Evolutionary conservation across 805 yeast genomes (phyloP).

Genomic region (Pichia membranifaciens): DNA sequence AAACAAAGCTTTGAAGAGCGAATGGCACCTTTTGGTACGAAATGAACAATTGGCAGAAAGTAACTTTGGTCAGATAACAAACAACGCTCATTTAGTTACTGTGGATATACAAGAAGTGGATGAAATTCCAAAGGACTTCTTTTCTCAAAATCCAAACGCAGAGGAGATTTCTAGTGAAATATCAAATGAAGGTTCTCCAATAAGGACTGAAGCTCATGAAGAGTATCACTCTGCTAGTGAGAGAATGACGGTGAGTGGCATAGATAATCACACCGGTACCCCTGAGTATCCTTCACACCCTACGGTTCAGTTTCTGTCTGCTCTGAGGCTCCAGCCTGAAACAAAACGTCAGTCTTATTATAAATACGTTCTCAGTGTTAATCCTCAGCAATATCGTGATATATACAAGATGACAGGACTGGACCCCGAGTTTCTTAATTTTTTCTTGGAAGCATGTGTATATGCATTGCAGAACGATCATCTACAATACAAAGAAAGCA

Average conservation of each 20-base stretch:
- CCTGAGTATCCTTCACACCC: constrained; percentile 40
- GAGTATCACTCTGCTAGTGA: neutral
- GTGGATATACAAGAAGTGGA: constrained; percentile 17
- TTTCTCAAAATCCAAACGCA: neutral
- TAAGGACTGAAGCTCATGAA: too few relatives aligned
- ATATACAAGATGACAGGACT: constrained; percentile 41
- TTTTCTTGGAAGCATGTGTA: constrained; percentile 39
- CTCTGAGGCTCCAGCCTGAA: constrained; percentile 29
- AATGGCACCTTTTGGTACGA: constrained; percentile 17
- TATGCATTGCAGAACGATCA: constrained; percentile 20
- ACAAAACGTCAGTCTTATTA: constrained; percentile 25
- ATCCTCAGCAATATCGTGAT: constrained; percentile 21
- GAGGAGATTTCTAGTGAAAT: too few relatives aligned
- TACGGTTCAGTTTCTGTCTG: constrained; percentile 38
- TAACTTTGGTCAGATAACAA: too few relatives aligned
- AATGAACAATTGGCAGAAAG: too few relatives aligned
- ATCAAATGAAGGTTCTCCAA: too few relatives aligned
- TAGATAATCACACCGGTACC: neutral
- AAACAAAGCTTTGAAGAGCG: constrained; percentile 36
- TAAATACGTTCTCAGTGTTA: constrained; percentile 31
- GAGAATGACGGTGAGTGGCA: neutral
- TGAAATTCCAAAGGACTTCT: constrained; percentile 19
- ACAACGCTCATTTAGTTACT: constrained; percentile 3
- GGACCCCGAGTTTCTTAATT: constrained; percentile 43
- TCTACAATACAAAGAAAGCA: constrained; percentile 12